These are phyloP conservation scores for Hypoxylon perforatum DNA, from an alignment of 495 filamentous ascomycete genomes.

Conservation along the genomic window DNA sequence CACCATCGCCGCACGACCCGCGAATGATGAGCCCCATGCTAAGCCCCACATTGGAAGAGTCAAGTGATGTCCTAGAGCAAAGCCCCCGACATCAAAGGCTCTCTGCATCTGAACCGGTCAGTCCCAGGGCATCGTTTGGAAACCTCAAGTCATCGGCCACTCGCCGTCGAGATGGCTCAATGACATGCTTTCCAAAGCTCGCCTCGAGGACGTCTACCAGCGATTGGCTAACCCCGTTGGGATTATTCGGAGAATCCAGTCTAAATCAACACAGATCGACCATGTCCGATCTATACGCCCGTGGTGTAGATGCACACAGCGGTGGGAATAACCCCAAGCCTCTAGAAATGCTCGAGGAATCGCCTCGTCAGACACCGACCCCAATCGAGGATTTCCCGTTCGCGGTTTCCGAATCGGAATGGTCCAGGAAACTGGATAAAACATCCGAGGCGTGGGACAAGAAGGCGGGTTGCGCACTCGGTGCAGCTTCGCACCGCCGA, in stretches of 20 bases:
- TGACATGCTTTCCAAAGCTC: constrained; percentile 40
- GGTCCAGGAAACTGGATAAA: not conserved
- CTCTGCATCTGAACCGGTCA: constrained; percentile 37
- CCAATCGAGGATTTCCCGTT: constrained; percentile 6
- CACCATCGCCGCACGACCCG: constrained; percentile 8
- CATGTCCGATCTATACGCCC: constrained; percentile 27
- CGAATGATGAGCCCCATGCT: constrained; percentile 18
- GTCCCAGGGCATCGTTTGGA: constrained; percentile 12
- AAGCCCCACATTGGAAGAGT: constrained; percentile 1
- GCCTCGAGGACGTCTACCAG: constrained; percentile 37
- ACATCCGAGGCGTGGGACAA: not conserved
- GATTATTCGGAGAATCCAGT: constrained; percentile 19
- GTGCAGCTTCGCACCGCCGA: constrained; percentile 24
- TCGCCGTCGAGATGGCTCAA: constrained; percentile 22
- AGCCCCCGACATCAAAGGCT: constrained; percentile 18
- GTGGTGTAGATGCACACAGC: constrained; percentile 31
- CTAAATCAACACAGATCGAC: constrained; percentile 14
- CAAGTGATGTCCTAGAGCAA: not conserved
- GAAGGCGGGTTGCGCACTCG: constrained; percentile 14
- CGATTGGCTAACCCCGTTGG: constrained; percentile 45
- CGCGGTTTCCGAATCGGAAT: not conserved
- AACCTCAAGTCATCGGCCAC: not conserved
- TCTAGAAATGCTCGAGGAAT: constrained; percentile 27
- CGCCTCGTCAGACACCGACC: constrained; percentile 14
- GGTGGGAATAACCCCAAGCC: constrained; percentile 12